These are phyloP conservation scores for Penicillium maclennaniae DNA, from an alignment of 495 filamentous ascomycete genomes.

Conservation along the genomic window DNA sequence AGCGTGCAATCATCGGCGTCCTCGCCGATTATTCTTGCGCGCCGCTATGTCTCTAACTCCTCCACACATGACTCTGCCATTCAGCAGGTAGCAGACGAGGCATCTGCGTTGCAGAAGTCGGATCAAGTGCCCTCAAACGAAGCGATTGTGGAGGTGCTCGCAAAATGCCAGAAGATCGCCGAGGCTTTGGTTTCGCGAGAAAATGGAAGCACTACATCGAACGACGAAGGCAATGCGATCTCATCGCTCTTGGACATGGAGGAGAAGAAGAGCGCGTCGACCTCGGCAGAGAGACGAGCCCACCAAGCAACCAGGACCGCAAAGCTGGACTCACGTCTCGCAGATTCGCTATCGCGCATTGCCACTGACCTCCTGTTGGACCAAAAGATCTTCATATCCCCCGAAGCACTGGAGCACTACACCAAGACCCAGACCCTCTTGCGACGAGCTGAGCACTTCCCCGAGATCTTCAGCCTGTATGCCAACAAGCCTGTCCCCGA, in stretches of 20 bases:
- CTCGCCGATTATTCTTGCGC: background rate
- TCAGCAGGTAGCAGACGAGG: constrained; percentile 25
- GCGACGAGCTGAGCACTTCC: constrained; percentile 65
- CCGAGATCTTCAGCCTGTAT: constrained; percentile 75
- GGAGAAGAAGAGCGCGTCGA: constrained; percentile 32
- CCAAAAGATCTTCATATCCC: constrained; percentile 78
- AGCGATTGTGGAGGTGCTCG: constrained; percentile 37
- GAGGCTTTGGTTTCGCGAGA: constrained; percentile 31
- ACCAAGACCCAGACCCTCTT: constrained; percentile 69
- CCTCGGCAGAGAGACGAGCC: constrained; percentile 8
- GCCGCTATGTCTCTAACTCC: constrained; percentile 13
- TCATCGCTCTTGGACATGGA: constrained; percentile 51
- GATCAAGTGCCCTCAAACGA: constrained; percentile 38
- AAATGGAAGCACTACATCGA: constrained; percentile 11
- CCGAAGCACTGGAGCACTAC: constrained; percentile 62
- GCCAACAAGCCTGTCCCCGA: constrained; percentile 75
- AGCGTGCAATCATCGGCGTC: constrained; percentile 1
- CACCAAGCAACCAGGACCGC: constrained; percentile 9
- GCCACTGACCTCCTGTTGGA: constrained; percentile 66
- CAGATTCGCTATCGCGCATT: constrained; percentile 47
- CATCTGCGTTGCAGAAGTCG: constrained; percentile 26
- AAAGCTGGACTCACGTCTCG: constrained; percentile 21
- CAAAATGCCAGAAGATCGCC: constrained; percentile 43
- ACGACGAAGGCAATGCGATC: constrained; percentile 37
- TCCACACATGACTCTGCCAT: constrained; percentile 19